phyloP scores from a whole-genome alignment of 371 early-diverging fungal species.

The Syncephalastrum monosporum region DNA sequence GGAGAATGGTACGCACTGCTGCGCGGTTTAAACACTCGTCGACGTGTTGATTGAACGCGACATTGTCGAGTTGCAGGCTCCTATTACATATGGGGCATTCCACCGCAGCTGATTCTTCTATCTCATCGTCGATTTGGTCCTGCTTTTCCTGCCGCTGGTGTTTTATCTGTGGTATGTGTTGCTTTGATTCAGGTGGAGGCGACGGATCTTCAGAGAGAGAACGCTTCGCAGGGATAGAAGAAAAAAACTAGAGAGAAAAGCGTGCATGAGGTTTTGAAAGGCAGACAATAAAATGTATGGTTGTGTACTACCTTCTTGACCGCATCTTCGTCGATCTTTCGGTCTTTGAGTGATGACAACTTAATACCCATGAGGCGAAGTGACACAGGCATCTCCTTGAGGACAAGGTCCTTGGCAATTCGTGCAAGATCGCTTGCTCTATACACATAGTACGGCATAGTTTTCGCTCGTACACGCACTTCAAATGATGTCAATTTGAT shows the following conservation, averaged over 20 bases:
- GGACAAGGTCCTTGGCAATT: constrained; percentile 31
- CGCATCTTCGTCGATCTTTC: constrained; percentile 25
- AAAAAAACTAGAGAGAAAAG: constrained; percentile 15
- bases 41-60: constrained; percentile 34
- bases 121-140: neutral
- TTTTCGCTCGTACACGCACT: constrained; percentile 34
- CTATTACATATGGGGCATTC: constrained; percentile 43
- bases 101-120: constrained; percentile 5
- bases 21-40: constrained; percentile 36
- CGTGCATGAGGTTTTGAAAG: neutral
- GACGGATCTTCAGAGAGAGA: neutral
- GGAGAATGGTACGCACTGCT: no score
- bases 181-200: neutral
- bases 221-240: neutral
- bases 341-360: constrained; percentile 28
- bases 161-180: neutral
- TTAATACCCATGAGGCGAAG: constrained; percentile 48
- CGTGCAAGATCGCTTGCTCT: constrained; percentile 37
- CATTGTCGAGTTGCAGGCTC: constrained; percentile 23
- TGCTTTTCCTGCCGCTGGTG: neutral
- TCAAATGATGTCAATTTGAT: constrained; percentile 43
- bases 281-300: neutral
- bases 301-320: constrained; percentile 30
- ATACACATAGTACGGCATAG: constrained; percentile 31
- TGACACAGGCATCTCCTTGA: constrained; percentile 40